phyloP scores from a whole-genome alignment of 495 filamentous ascomycete genomes.

The Penicillium longicatenatum region DNA sequence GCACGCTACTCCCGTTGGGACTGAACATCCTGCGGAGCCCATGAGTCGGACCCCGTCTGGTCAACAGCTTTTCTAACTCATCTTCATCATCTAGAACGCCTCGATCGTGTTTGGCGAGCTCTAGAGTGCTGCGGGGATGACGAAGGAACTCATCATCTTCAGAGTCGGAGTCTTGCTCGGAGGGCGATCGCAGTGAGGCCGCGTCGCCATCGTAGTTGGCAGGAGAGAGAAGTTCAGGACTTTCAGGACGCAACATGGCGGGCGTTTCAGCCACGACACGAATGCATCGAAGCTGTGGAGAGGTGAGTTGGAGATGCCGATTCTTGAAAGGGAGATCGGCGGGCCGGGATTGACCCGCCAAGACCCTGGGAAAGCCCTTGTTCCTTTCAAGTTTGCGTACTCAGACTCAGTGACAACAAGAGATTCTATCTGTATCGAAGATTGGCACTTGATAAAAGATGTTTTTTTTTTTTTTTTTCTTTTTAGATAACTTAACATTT shows the following conservation, averaged over 20 bases:
- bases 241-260: conserved; percentile 26
- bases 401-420: no score
- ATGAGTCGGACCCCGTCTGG: conserved; percentile 49
- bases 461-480: no score
- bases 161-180: conserved; percentile 74
- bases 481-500: neutral
- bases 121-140: conserved; percentile 65
- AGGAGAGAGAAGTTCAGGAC: conserved; percentile 59
- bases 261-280: conserved; percentile 24
- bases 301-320: neutral
- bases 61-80: conserved; percentile 77
- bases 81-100: conserved; percentile 87
- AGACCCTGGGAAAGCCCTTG: neutral
- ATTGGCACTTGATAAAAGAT: no score
- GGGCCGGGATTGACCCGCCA: conserved; percentile 10
- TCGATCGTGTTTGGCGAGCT: conserved; percentile 70
- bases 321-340: conserved; percentile 12
- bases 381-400: neutral
- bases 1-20: conserved; percentile 41
- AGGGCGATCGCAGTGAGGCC: conserved; percentile 63
- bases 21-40: conserved; percentile 54
- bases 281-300: conserved; percentile 29
- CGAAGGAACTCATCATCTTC: conserved; percentile 71
- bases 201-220: conserved; percentile 68
- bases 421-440: no score